phyloP scores from a whole-genome alignment of 1,284 basidiomycete genomes.

The Mycosarcoma mackinlayi region DNA sequence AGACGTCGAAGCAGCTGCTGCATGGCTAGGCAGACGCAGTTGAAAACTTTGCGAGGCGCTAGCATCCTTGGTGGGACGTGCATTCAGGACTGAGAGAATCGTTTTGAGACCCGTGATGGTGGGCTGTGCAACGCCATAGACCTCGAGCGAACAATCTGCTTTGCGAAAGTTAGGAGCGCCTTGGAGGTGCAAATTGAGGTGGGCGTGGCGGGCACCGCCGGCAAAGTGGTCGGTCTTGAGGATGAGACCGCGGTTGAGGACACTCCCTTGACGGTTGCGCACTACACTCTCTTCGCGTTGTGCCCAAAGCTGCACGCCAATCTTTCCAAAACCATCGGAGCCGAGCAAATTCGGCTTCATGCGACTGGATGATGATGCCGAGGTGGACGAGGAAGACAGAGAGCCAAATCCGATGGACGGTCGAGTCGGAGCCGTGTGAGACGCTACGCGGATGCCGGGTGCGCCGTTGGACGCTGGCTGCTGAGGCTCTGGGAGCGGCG shows the following conservation, averaged over 20 bases:
- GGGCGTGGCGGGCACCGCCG: constrained; percentile 45
- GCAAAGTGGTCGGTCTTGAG: constrained; percentile 78
- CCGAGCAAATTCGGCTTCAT: constrained; percentile 36
- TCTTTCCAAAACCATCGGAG: constrained; percentile 38
- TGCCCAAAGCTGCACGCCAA: constrained; percentile 45
- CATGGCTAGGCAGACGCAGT: constrained; percentile 15
- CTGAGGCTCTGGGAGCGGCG: constrained; percentile 37
- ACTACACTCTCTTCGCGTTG: constrained; percentile 73
- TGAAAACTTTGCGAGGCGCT: constrained; percentile 24
- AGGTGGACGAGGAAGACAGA: constrained; percentile 7
- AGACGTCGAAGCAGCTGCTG: constrained; percentile 6
- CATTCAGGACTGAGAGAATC: constrained; percentile 84
- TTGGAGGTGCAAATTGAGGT: constrained; percentile 82
- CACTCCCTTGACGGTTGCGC: constrained; percentile 86
- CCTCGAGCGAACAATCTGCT: constrained; percentile 70
- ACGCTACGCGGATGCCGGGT: neutral
- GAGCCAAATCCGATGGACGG: constrained; percentile 3
- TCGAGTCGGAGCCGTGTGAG: constrained; percentile 3
- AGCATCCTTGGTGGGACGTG: constrained; percentile 37
- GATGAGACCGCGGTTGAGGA: constrained; percentile 88
- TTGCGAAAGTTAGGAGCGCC: constrained; percentile 96
- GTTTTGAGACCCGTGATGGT: constrained; percentile 91
- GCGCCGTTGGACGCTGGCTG: constrained; percentile 3
- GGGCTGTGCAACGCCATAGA: constrained; percentile 79
- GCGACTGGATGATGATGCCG: constrained; percentile 6